Evolutionary conservation across 2,329 filamentous ascomycete species (phyloP).

Genomic region (Anthostomella pinea): DNA sequence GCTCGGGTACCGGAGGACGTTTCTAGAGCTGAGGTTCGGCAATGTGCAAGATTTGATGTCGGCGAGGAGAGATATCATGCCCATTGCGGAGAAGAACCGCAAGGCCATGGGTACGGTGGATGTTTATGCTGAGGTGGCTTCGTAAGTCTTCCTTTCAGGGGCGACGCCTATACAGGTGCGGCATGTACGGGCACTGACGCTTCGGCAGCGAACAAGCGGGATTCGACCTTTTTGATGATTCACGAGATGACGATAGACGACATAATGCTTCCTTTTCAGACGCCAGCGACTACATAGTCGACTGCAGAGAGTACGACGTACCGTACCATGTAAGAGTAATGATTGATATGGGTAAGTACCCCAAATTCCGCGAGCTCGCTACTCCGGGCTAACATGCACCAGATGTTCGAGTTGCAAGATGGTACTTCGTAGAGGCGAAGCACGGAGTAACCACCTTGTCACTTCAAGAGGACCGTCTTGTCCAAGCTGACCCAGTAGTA

Average conservation of each 20-base stretch:
- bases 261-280: conserved; percentile 73
- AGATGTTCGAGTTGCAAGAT: conserved; percentile 95
- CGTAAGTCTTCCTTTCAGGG: conserved; percentile 49
- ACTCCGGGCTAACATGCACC: conserved; percentile 16
- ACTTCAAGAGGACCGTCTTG: conserved; percentile 81
- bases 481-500: conserved; percentile 92
- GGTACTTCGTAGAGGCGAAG: conserved; percentile 94
- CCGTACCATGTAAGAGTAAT: conserved; percentile 98
- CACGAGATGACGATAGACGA: conserved; percentile 76
- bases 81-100: conserved; percentile 93
- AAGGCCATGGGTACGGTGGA: conserved; percentile 97
- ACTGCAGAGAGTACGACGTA: conserved; percentile 98
- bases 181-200: conserved; percentile 12
- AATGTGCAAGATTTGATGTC: conserved; percentile 85
- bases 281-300: conserved; percentile 94
- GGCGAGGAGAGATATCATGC: conserved; percentile 80
- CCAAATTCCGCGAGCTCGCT: neutral
- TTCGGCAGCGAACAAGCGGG: conserved; percentile 30
- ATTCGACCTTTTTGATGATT: conserved; percentile 93
- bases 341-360: conserved; percentile 74
- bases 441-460: conserved; percentile 82
- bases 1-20: conserved; percentile 83
- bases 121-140: conserved; percentile 93
- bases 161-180: neutral
- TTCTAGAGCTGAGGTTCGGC: conserved; percentile 80